Percentiles rank a stretch among this genome's conserved stretches.
Evolutionary conservation across 441 rosid species (phyloP).

Genomic region (Pelargonium fulgidum): DNA sequence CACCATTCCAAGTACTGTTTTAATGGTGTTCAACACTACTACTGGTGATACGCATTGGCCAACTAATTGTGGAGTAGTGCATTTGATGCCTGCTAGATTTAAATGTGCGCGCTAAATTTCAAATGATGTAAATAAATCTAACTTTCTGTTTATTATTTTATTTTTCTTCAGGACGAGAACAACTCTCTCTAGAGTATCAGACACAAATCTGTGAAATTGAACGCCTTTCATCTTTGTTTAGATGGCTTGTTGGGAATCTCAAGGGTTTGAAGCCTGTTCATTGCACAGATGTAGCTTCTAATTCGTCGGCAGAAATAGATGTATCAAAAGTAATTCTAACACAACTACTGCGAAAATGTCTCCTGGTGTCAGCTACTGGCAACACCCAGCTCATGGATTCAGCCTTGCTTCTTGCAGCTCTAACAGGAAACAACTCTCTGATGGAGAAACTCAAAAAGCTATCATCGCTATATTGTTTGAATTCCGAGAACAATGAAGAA

Average conservation of each 20-base stretch:
- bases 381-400: conserved; percentile 48
- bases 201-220: conserved; percentile 33
- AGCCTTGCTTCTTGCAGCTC: conserved; percentile 41
- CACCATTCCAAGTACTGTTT: background rate
- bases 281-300: conserved; percentile 26
- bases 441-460: conserved; percentile 50
- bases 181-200: conserved; percentile 25
- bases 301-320: conserved; percentile 27
- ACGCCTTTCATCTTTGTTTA: conserved; percentile 49
- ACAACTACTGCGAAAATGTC: conserved; percentile 52
- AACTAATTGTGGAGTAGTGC: background rate
- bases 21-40: background rate
- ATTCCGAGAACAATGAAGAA: conserved; percentile 20
- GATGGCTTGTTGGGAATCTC: conserved; percentile 62
- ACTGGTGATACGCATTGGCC: background rate
- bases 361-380: conserved; percentile 41
- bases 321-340: conserved; percentile 34
- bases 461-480: conserved; percentile 23
- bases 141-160: background rate
- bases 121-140: background rate
- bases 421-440: conserved; percentile 33
- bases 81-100: background rate
- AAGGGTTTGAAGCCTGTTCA: conserved; percentile 38
- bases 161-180: conserved; percentile 23
- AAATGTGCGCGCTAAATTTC: background rate